Evolutionary conservation across 177 flowering plant species (phyloP).

Genomic region (Telopea speciosissima): DNA sequence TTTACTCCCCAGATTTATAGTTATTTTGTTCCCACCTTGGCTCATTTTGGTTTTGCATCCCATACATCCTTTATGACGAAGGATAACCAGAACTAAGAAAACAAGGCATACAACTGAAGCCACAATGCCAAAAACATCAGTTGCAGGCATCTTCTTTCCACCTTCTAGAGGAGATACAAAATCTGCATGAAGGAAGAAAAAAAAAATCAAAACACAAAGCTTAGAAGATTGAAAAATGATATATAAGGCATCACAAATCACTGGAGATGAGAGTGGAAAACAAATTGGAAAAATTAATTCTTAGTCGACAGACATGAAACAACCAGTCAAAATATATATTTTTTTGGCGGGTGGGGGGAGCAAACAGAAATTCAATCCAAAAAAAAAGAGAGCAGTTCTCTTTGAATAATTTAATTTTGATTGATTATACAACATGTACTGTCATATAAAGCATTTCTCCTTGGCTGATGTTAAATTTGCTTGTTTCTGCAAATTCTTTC

Average conservation of each 20-base stretch:
- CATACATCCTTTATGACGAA: slow-evolving; percentile 32
- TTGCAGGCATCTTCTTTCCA: slow-evolving; percentile 16
- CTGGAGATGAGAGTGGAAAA: neutral
- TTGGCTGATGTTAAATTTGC: too few species aligned
- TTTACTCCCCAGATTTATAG: neutral
- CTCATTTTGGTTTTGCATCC: slow-evolving; percentile 16
- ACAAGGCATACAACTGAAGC: slow-evolving; percentile 14
- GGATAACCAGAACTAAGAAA: slow-evolving; percentile 16
- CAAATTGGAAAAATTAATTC: too few species aligned
- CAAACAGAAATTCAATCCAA: too few species aligned
- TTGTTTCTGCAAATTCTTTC: too few species aligned
- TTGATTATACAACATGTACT: too few species aligned
- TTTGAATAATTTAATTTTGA: too few species aligned
- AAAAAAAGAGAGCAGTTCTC: too few species aligned
- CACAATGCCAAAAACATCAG: slow-evolving; percentile 22
- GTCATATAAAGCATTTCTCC: too few species aligned
- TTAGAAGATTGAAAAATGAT: too few species aligned
- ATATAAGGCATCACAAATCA: neutral
- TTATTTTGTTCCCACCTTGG: slow-evolving; percentile 17
- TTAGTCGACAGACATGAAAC: neutral
- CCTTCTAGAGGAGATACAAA: slow-evolving; percentile 16
- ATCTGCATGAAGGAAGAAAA: slow-evolving; percentile 11
- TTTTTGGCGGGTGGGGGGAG: neutral
- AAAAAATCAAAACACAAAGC: too few species aligned
- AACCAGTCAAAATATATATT: neutral